Evolutionary conservation across 2,329 filamentous ascomycete genomes (phyloP).

Genomic region (Juglanconis oblonga): DNA sequence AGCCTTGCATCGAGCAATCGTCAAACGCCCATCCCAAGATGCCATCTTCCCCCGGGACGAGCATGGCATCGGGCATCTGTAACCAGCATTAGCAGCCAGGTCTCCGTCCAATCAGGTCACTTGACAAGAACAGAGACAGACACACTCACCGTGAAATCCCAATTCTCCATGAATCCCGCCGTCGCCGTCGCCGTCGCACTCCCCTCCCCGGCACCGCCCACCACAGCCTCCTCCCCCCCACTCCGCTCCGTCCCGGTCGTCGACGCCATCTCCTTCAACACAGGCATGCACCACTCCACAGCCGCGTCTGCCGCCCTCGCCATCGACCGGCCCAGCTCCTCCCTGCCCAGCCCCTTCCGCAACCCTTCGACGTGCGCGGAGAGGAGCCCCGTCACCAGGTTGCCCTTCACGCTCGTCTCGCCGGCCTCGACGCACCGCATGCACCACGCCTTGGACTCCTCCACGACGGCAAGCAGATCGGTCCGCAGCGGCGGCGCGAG

Average conservation of each 20-base stretch:
- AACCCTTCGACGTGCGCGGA: conserved; percentile 34
- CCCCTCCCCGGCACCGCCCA: neutral
- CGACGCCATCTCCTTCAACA: conserved; percentile 32
- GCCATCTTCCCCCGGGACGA: neutral
- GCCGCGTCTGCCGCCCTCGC: conserved; percentile 25
- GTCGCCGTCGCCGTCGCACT: neutral
- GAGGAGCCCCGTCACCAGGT: conserved; percentile 32
- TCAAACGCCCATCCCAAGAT: conserved; percentile 5
- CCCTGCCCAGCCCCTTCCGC: conserved; percentile 25
- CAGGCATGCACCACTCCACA: conserved; percentile 26
- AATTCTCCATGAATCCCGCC: conserved; percentile 13
- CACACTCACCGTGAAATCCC: conserved; percentile 13
- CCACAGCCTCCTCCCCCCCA: conserved; percentile 6
- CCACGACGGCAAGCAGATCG: conserved; percentile 31
- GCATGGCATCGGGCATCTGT: conserved; percentile 11
- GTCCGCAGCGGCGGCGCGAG: conserved; percentile 29
- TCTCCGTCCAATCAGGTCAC: neutral
- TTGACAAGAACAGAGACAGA: neutral
- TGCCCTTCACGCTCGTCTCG: conserved; percentile 42
- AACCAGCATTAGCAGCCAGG: neutral
- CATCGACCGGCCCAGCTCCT: conserved; percentile 31
- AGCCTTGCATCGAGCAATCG: neutral
- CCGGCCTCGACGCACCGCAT: conserved; percentile 36
- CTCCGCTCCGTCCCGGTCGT: conserved; percentile 7
- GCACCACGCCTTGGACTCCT: conserved; percentile 29